Conservation (phyloP, 768 basidiomycete genomes). For the Coprinopsis cinerea region DNA sequence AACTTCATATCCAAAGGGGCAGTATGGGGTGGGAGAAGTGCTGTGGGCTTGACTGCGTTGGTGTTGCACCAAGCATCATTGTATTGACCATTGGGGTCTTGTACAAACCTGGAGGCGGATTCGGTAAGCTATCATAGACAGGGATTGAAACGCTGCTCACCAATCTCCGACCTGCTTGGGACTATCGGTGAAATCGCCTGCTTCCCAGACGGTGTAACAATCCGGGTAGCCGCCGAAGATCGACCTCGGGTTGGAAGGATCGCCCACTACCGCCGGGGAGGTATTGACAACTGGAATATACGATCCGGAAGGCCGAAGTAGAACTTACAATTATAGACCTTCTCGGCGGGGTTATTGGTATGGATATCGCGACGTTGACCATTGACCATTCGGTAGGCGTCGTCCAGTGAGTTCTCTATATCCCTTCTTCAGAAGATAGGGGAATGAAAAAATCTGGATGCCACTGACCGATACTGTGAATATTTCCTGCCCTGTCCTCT, state of each 20-base stretch:
- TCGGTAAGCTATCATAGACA: background rate
- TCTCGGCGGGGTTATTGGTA: constrained; percentile 15
- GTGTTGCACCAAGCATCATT: constrained; percentile 13
- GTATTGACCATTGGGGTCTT: constrained; percentile 11
- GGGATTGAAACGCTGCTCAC: background rate
- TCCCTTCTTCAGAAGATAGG: background rate
- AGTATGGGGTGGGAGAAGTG: constrained; percentile 14
- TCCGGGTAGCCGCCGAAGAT: constrained; percentile 14
- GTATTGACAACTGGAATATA: background rate
- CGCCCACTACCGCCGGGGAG: constrained; percentile 13
- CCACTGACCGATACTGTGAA: constrained; percentile 10
- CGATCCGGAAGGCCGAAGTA: background rate
- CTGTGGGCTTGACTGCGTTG: constrained; percentile 9
- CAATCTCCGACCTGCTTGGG: constrained; percentile 13
- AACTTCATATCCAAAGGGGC: constrained; percentile 17
- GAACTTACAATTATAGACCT: constrained; percentile 12
- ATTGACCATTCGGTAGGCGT: constrained; percentile 11
- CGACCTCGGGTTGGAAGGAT: constrained; percentile 4
- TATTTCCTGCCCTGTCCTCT: constrained; percentile 13
- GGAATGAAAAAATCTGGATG: background rate
- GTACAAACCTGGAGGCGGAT: constrained; percentile 5
- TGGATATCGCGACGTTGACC: constrained; percentile 13
- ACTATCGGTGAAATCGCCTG: constrained; percentile 10
- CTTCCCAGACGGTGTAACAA: constrained; percentile 15
- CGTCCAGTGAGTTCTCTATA: constrained; percentile 15